phyloP scores from a whole-genome alignment of 495 filamentous ascomycete species.

The Xylaria sp. region DNA sequence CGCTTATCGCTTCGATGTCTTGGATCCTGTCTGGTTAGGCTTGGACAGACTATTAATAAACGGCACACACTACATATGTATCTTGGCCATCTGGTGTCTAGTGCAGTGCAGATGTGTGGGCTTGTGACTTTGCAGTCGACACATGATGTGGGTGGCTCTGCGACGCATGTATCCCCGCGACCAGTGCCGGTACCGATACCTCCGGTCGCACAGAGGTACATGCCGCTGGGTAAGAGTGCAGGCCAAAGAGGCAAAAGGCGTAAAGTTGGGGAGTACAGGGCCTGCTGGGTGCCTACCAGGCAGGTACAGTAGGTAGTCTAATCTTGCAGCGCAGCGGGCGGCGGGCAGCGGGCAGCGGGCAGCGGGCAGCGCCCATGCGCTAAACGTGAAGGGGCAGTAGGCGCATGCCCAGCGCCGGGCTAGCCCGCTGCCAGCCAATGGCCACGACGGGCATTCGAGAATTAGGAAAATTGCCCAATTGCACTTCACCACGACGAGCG shows the following conservation, averaged over 20 bases:
- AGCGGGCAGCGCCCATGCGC: not conserved
- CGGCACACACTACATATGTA: slow-evolving; percentile 20
- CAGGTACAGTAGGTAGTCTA: too few relatives aligned
- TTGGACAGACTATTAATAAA: slow-evolving; percentile 12
- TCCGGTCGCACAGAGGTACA: not conserved
- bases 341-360: not conserved
- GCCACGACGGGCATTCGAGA: not conserved
- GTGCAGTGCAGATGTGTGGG: slow-evolving; percentile 12
- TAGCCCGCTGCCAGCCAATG: slow-evolving; percentile 3
- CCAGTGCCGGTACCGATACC: slow-evolving; percentile 12
- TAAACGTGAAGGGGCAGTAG: not conserved
- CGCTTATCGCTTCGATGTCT: not conserved
- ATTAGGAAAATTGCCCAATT: slow-evolving; percentile 31
- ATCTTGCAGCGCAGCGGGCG: not conserved
- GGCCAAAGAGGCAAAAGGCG: too few relatives aligned
- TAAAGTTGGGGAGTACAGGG: too few relatives aligned
- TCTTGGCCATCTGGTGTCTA: slow-evolving; percentile 8
- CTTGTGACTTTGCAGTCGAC: slow-evolving; percentile 43
- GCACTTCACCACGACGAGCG: slow-evolving; percentile 27
- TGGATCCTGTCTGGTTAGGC: not conserved
- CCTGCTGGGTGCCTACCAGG: too few relatives aligned
- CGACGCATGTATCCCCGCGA: slow-evolving; percentile 27
- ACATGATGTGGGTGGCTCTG: slow-evolving; percentile 33
- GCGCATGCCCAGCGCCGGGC: not conserved
- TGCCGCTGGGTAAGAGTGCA: too few relatives aligned